phyloP scores from a whole-genome alignment of 345 rosid species.

The Eucalyptus sp. region DNA sequence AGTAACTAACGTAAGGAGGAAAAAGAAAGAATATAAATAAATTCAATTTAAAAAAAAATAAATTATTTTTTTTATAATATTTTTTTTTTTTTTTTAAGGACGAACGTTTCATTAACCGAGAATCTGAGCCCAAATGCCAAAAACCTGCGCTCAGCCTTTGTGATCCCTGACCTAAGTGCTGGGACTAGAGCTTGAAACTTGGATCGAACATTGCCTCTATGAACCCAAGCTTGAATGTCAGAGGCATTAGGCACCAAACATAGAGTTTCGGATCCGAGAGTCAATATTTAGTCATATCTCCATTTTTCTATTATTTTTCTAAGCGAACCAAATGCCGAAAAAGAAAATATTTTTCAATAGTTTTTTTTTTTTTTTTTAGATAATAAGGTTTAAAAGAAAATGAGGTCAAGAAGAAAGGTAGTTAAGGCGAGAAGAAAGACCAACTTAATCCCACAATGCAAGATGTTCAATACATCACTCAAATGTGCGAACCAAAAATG shows the following conservation, averaged over 20 bases:
- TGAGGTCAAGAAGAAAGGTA: neutral
- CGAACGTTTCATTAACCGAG: neutral
- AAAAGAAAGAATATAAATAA: too few species aligned
- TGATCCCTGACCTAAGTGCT: neutral
- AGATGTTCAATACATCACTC: neutral
- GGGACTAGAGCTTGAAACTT: neutral
- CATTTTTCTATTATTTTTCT: too few species aligned
- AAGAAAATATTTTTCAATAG: too few species aligned
- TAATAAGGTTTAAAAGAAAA: neutral
- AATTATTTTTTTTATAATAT: too few species aligned
- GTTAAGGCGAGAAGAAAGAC: neutral
- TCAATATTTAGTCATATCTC: too few species aligned
- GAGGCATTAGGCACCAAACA: neutral
- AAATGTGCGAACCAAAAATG: neutral
- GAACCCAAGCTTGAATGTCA: neutral
- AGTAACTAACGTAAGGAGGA: accelerated
- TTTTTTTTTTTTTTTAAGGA: accelerated
- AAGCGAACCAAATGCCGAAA: accelerated
- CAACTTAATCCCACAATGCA: neutral
- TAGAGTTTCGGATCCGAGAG: accelerated
- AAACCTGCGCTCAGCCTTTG: too few species aligned
- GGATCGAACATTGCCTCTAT: neutral
- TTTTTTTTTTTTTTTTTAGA: neutral
- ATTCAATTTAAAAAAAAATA: too few species aligned
- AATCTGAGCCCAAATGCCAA: too few species aligned